Conservation (phyloP, 1,284 basidiomycete species). For the Psilocybe mexicana region DNA sequence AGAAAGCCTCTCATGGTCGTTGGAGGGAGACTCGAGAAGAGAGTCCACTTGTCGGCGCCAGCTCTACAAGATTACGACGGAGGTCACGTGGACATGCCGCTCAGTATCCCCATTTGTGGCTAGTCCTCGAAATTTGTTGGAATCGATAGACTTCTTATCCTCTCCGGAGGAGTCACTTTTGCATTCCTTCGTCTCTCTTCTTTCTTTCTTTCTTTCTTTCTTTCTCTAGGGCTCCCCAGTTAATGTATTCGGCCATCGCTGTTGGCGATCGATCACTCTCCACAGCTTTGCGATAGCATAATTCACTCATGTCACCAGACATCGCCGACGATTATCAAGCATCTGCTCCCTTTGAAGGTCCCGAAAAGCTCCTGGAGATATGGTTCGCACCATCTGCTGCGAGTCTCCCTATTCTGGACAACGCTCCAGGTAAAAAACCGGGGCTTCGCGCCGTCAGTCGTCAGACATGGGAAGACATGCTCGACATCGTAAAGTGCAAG, state of each 20-base stretch:
- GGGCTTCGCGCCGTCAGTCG: slow-evolving; percentile 83
- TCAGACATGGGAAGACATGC: slow-evolving; percentile 93
- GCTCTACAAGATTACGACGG: not conserved
- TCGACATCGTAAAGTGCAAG: slow-evolving; percentile 96
- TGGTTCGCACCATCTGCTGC: slow-evolving; percentile 90
- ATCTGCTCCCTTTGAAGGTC: slow-evolving; percentile 76
- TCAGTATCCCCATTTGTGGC: slow-evolving; percentile 16
- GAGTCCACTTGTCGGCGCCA: not conserved
- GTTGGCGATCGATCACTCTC: slow-evolving; percentile 40
- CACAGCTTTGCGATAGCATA: slow-evolving; percentile 55
- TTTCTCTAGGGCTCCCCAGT: slow-evolving; percentile 33
- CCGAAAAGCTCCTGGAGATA: slow-evolving; percentile 97
- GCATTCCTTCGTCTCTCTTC: slow-evolving; percentile 9
- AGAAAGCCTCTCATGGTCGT: slow-evolving; percentile 28
- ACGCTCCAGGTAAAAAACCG: slow-evolving; percentile 40
- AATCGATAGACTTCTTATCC: slow-evolving; percentile 10
- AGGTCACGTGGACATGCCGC: slow-evolving; percentile 11
- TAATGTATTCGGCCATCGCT: slow-evolving; percentile 58
- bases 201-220: slow-evolving; percentile 10
- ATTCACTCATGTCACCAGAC: slow-evolving; percentile 31
- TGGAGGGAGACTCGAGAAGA: slow-evolving; percentile 3
- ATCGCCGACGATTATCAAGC: slow-evolving; percentile 39
- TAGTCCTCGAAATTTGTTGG: slow-evolving; percentile 14
- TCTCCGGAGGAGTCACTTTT: slow-evolving; percentile 3
- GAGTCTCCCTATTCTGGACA: slow-evolving; percentile 49